Percentiles rank a stretch among this genome's conserved stretches.
phyloP scores from a whole-genome alignment of 768 basidiomycete genomes.

The Rhizopogon vinicolor region DNA sequence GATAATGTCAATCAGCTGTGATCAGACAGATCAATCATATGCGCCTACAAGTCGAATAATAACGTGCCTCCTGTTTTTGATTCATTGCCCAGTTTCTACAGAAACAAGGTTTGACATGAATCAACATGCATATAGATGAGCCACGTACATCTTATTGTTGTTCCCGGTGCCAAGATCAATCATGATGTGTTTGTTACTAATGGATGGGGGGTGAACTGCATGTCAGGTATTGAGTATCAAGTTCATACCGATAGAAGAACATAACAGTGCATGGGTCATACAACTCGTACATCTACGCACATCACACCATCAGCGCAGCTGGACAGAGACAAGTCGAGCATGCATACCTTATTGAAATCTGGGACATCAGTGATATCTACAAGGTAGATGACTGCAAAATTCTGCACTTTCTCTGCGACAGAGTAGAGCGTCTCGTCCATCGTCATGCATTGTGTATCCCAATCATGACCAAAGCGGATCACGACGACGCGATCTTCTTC shows the following conservation, averaged over 20 bases:
- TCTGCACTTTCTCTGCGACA: conserved; percentile 95
- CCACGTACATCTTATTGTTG: conserved; percentile 94
- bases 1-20: conserved; percentile 91
- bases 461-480: conserved; percentile 92
- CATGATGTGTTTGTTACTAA: conserved; percentile 98
- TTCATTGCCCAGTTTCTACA: conserved; percentile 97
- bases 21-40: background rate
- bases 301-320: background rate
- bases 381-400: conserved; percentile 96
- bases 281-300: conserved; percentile 89
- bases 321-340: background rate
- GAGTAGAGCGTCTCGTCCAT: conserved; percentile 97
- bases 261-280: conserved; percentile 97
- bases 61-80: conserved; percentile 90
- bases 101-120: background rate
- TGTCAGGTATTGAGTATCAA: background rate
- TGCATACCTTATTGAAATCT: conserved; percentile 90
- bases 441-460: conserved; percentile 93
- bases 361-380: conserved; percentile 96
- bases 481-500: conserved; percentile 96
- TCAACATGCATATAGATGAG: background rate
- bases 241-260: conserved; percentile 92
- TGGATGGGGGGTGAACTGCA: background rate
- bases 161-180: conserved; percentile 99
- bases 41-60: background rate